Evolutionary conservation across 257 asterid genomes (phyloP).

Genomic region (Penstemon barbatus): DNA sequence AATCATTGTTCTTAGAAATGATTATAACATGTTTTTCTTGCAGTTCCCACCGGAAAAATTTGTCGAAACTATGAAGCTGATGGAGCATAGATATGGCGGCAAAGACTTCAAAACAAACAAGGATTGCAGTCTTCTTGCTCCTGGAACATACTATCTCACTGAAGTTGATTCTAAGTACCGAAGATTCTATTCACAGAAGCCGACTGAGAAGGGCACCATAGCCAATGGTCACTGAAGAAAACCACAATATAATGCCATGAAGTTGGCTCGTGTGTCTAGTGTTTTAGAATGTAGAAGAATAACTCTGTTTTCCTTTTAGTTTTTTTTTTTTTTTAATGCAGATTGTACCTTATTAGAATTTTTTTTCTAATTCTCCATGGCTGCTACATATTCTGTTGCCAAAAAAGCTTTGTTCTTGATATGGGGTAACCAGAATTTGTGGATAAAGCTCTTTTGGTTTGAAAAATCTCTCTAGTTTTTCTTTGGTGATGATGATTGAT

Average conservation of each 20-base stretch:
- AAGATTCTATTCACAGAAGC: conserved; percentile 78
- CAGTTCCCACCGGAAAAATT: conserved; percentile 90
- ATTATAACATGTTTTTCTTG: conserved; percentile 14
- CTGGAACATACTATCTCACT: conserved; percentile 85
- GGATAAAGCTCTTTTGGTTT: no score
- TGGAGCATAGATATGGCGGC: conserved; percentile 97
- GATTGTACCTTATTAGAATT: no score
- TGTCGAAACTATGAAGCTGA: conserved; percentile 73
- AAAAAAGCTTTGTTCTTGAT: no score
- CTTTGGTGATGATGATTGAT: no score
- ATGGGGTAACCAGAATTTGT: no score
- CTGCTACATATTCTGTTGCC: no score
- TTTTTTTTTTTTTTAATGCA: no score
- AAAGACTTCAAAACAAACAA: conserved; percentile 80
- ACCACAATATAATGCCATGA: conserved; percentile 23
- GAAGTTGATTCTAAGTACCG: conserved; percentile 92
- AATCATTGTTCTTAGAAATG: not conserved
- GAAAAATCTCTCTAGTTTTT: no score
- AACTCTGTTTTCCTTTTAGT: conserved; percentile 29
- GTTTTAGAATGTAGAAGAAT: conserved; percentile 38
- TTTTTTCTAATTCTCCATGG: no score
- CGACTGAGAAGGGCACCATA: conserved; percentile 48
- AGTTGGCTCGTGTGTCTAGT: conserved; percentile 29
- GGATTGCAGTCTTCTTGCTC: conserved; percentile 79
- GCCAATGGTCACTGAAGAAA: conserved; percentile 74